phyloP scores from a whole-genome alignment of 2,329 filamentous ascomycete species.

The Aaosphaeria pasadenensis region DNA sequence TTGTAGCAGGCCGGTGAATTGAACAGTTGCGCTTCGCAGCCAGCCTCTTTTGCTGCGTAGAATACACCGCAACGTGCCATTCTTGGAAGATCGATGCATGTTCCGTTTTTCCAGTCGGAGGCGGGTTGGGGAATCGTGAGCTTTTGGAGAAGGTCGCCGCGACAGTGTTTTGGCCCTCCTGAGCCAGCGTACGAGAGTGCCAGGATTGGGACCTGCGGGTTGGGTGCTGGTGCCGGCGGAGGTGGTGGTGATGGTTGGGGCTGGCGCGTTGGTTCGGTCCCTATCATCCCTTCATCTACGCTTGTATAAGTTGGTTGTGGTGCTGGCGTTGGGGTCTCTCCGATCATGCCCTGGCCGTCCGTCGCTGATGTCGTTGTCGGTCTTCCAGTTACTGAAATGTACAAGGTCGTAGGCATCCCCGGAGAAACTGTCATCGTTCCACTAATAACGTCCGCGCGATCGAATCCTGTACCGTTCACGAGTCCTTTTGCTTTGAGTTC shows the following conservation, averaged over 20 bases:
- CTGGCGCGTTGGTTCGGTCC: conserved; percentile 1
- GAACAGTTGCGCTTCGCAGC: conserved; percentile 34
- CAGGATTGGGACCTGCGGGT: conserved; percentile 23
- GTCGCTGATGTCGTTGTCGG: conserved; percentile 11
- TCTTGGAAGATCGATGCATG: conserved; percentile 28
- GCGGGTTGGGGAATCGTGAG: conserved; percentile 21
- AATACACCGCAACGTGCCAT: conserved; percentile 34
- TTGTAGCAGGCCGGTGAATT: conserved; percentile 26
- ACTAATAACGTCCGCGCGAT: conserved; percentile 24
- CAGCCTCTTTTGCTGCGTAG: conserved; percentile 29
- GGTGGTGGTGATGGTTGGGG: conserved; percentile 7
- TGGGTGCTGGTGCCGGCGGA: conserved; percentile 4
- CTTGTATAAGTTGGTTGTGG: conserved; percentile 9
- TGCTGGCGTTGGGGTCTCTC: conserved; percentile 12
- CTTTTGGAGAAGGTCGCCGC: conserved; percentile 26
- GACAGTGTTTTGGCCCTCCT: conserved; percentile 34
- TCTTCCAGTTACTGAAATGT: conserved; percentile 4
- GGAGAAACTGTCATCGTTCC: conserved; percentile 14
- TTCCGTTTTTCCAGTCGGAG: conserved; percentile 24
- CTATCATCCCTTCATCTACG: conserved; percentile 5
- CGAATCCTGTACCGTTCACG: conserved; percentile 26
- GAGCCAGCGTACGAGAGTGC: conserved; percentile 31
- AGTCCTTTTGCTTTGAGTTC: conserved; percentile 14
- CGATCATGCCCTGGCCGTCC: conserved; percentile 24
- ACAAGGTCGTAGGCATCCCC: conserved; percentile 7